phyloP scores from a whole-genome alignment of 768 basidiomycete species.

The Dioszegia hungarica region DNA sequence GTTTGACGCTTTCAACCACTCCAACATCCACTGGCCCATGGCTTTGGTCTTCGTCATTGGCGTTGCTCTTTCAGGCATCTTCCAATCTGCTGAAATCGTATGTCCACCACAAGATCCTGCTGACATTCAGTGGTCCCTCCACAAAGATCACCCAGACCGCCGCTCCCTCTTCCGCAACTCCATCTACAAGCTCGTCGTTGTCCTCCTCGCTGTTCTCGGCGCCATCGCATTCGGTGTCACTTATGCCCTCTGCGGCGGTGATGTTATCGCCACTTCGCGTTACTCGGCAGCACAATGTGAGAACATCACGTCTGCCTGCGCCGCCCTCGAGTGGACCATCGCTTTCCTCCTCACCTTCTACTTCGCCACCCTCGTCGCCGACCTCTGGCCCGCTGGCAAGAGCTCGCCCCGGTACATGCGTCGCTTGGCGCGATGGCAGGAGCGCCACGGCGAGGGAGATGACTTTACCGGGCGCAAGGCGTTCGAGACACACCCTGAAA shows the following conservation, averaged over 20 bases:
- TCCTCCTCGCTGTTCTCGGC: constrained; percentile 40
- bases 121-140: constrained; percentile 36
- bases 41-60: constrained; percentile 49
- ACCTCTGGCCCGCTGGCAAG: constrained; percentile 51
- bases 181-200: constrained; percentile 48
- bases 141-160: constrained; percentile 50
- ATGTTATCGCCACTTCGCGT: constrained; percentile 10
- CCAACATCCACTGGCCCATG: constrained; percentile 43
- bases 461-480: constrained; percentile 45
- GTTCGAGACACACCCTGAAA: constrained; percentile 35
- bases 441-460: constrained; percentile 38
- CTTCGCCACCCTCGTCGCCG: constrained; percentile 48
- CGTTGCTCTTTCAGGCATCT: constrained; percentile 49
- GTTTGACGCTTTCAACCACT: constrained; percentile 46
- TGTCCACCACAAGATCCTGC: constrained; percentile 9
- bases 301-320: constrained; percentile 43
- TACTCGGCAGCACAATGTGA: constrained; percentile 39
- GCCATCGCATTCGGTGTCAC: constrained; percentile 50
- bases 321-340: constrained; percentile 48
- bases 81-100: constrained; percentile 48
- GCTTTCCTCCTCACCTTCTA: constrained; percentile 47
- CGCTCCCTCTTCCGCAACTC: constrained; percentile 46
- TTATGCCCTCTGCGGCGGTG: constrained; percentile 39
- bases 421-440: constrained; percentile 46
- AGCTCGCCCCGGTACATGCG: constrained; percentile 47